Base-by-base conservation (phyloP, 768 basidiomycete species). In the Serendipita sp. region DNA sequence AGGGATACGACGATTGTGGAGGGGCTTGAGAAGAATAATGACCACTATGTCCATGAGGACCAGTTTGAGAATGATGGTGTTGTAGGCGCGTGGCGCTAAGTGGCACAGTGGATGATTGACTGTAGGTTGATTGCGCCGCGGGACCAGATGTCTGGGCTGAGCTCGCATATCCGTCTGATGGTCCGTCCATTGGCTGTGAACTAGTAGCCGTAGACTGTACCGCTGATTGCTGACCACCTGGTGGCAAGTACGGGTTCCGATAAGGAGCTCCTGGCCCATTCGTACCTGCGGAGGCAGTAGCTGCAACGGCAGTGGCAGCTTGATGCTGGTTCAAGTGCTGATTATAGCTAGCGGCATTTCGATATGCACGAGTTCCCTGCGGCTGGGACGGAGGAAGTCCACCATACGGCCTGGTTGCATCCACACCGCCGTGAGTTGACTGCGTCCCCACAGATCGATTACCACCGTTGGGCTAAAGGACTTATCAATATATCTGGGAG, bases 291-390 rank as follows among this genome's bases (percentile, higher is more conserved):
- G 87, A 85, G 1, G 83, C 83, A 0, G 82, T 83, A 70, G 90
- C 88, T 10, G 86, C 85, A 72, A 91, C 90, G 2, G 90, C 90
- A 3, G 88, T 92, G 71, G 90, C 92, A 7, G 85, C 86, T 74
- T 99, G 95, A 70, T 97, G 95, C 72, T 94, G 91, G 11, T 86
- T 87, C 28, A 95, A 82, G 70, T 95, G 95, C 67, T 95, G 92
- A 68, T 93, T 92, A 77, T 99, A 99, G 1, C 86, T 78, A 5
- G 91, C 91, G 0, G 95, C 93, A 72, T 97, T 94, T 69, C 88
- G 88, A 71, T 88, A 95, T 3, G 91, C 87, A 54, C 91, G 78
- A 23, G 86, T 85, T 10, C 88, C 86, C 72, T 91, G 90, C 5
- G 85, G 85, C 69, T 91, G 86, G n/a, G 88, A 88, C 2, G 89